phyloP scores from a whole-genome alignment of 2,329 filamentous ascomycete genomes.

The Colletotrichum agaves region DNA sequence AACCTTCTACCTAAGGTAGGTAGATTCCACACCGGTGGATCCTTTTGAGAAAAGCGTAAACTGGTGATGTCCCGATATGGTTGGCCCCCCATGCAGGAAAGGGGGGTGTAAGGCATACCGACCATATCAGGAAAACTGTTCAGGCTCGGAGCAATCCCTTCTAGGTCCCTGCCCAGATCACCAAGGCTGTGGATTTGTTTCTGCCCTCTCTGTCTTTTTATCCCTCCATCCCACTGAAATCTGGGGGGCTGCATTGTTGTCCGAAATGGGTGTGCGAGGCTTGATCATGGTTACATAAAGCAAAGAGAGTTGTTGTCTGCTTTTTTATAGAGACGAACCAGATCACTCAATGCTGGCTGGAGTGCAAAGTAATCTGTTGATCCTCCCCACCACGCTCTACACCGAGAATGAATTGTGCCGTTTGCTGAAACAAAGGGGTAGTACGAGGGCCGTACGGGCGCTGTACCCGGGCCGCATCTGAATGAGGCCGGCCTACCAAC shows the following conservation, averaged over 20 bases:
- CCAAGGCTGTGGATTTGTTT: neutral
- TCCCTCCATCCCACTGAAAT: constrained; percentile 1
- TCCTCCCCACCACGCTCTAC: neutral
- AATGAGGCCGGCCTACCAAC: neutral
- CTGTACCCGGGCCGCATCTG: neutral
- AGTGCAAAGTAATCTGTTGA: neutral
- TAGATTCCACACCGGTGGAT: neutral
- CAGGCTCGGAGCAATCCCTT: neutral
- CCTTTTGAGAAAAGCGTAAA: neutral
- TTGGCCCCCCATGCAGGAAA: neutral
- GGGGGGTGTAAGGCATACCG: neutral
- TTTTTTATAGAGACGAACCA: neutral
- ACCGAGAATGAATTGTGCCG: neutral
- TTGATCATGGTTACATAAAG: neutral
- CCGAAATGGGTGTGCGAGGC: neutral
- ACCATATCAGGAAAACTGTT: constrained; percentile 1
- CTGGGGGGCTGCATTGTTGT: neutral
- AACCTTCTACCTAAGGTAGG: no score
- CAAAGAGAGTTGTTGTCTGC: neutral
- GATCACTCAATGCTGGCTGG: neutral
- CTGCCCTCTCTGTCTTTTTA: neutral
- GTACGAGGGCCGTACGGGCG: neutral
- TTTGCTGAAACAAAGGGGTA: constrained; percentile 14
- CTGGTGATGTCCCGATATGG: neutral
- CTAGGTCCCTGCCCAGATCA: neutral